Base-by-base conservation (phyloP, 257 asterid genomes). In the Ilex aquifolium region DNA sequence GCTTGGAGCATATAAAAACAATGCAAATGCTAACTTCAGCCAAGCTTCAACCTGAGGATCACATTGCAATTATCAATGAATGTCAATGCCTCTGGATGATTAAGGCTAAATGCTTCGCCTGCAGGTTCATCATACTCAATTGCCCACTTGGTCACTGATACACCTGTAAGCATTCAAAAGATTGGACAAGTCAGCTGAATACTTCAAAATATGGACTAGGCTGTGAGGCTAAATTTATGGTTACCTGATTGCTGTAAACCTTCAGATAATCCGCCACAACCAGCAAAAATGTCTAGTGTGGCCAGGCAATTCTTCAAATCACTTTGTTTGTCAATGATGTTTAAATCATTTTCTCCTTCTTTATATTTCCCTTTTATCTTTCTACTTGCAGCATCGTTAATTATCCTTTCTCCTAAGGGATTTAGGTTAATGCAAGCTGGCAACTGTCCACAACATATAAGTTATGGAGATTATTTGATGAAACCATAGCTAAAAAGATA, bases 201-300 rank as follows among this genome's bases (percentile, higher is more conserved):
- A 21, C 27, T 21, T 21, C 27, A 21, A 21, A 21, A 21, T 21
- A 21, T 21, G 27, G 27, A 21, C 27, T 21, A 0, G 63, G 42
- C 51, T 48, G 56, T 8, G 32, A 44, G 40, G 16, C 5, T 7
- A 53, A 15, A 53, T 7, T n/a, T 2, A 6, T 2, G 29, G 27
- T 42, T 92, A 69, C 99, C 95, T 64, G 99, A 79, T 70, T 80
- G 79, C 55, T 71, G 83, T 59, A 89, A 76, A 56, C 99, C 99
- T 74, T 87, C 91, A 50, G 96, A 92, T 68, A 92, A 79, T 76
- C 97, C 99, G 65, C 99, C 97, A 59, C 97, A 92, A 60, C 99
- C 99, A 66, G 99, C 90, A 85, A 92, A 92, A 63, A 92, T 85
- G 78, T 92, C 96, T 56, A 92, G 76, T 50, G 99, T 87, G 52